A percentile compares a stretch with the other conserved stretches of the same genome.
Conservation (phyloP, 139 green algal genomes). For the Dunaliella sp. region DNA sequence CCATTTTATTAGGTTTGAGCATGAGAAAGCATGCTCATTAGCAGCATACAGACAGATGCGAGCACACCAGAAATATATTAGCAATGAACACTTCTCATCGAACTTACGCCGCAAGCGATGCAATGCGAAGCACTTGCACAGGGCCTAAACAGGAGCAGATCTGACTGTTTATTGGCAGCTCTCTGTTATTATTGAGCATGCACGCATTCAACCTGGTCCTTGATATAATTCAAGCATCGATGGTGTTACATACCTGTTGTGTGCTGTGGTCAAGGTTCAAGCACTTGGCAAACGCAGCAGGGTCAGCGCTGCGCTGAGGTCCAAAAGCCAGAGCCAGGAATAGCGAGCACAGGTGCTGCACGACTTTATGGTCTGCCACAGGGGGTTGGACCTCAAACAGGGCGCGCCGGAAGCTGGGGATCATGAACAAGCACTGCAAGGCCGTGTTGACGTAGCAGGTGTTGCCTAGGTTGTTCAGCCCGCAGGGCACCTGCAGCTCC, state of each 20-base stretch:
- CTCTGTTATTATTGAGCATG: too few relatives aligned
- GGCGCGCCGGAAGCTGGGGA: constrained; percentile 53
- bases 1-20: too few relatives aligned
- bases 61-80: too few relatives aligned
- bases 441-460: constrained; percentile 88
- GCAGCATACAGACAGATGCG: too few relatives aligned
- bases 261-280: constrained; percentile 75
- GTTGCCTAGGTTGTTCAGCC: constrained; percentile 83
- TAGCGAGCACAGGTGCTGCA: constrained; percentile 35
- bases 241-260: constrained; percentile 85
- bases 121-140: too few relatives aligned
- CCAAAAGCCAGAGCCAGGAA: constrained; percentile 62
- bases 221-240: too few relatives aligned
- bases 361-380: constrained; percentile 19
- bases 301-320: constrained; percentile 50
- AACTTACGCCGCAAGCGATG: too few relatives aligned
- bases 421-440: constrained; percentile 80
- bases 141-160: too few relatives aligned
- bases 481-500: constrained; percentile 38
- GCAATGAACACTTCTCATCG: too few relatives aligned
- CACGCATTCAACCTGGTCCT: too few relatives aligned
- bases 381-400: constrained; percentile 52
- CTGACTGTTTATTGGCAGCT: too few relatives aligned
- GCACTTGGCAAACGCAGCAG: constrained; percentile 52
- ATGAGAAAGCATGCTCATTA: too few relatives aligned